Evolutionary conservation across 345 rosid genomes (phyloP).

Genomic region (Alliaria petiolata): DNA sequence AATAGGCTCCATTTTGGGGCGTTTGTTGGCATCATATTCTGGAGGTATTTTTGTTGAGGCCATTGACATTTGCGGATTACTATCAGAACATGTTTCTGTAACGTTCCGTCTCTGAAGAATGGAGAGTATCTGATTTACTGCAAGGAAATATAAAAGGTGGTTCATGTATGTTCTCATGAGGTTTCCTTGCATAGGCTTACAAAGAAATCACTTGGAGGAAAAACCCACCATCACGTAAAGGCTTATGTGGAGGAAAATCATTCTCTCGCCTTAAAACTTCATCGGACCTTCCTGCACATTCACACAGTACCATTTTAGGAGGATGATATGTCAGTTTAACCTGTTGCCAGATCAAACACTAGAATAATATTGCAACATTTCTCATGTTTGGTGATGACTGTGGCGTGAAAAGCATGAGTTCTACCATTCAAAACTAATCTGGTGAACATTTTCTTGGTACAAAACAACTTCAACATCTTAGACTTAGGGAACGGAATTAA

Average conservation of each 20-base stretch:
- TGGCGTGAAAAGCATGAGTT: neutral
- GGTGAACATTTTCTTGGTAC: neutral
- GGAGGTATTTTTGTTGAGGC: constrained; percentile 28
- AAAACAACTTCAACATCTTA: neutral
- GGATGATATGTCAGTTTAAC: too few relatives aligned
- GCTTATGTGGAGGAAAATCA: constrained; percentile 35
- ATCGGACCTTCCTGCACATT: constrained; percentile 25
- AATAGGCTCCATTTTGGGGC: constrained; percentile 24
- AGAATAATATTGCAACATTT: neutral
- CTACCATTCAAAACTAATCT: neutral
- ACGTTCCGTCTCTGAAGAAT: constrained; percentile 51
- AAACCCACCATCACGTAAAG: constrained; percentile 58
- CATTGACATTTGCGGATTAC: too few relatives aligned
- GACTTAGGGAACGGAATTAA: neutral
- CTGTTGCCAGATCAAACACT: neutral
- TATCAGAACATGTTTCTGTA: constrained; percentile 27
- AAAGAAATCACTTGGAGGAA: neutral
- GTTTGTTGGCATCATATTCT: constrained; percentile 24
- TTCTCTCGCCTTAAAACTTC: constrained; percentile 29
- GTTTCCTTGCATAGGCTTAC: neutral
- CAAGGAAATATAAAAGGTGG: neutral
- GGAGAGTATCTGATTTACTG: constrained; percentile 65
- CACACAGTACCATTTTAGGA: neutral
- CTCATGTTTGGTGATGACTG: neutral
- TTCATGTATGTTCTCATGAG: constrained; percentile 4